A percentile compares a stretch with the other conserved stretches of the same genome.
These are phyloP conservation scores for Ustilago cynodontis DNA, from an alignment of 1,284 basidiomycete genomes.

Conservation along the genomic window DNA sequence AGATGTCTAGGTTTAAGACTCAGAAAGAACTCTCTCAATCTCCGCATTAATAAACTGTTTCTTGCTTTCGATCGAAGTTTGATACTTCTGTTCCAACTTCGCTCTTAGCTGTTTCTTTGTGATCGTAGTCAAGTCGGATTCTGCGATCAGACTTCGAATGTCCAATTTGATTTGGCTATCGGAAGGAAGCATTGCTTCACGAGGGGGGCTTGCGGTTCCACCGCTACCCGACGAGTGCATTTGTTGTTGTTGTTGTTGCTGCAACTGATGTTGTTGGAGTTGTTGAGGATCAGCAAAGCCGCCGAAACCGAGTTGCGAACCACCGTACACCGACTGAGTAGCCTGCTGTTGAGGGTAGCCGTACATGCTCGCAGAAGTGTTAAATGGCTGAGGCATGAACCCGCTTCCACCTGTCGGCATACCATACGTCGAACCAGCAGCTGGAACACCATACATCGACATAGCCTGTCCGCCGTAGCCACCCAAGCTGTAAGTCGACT, in stretches of 20 bases:
- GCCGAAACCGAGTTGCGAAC: conserved; percentile 42
- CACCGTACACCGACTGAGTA: conserved; percentile 51
- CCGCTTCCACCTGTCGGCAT: conserved; percentile 37
- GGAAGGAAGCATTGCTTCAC: conserved; percentile 48
- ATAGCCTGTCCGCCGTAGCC: conserved; percentile 56
- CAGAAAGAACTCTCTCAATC: conserved; percentile 57
- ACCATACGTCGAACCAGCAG: conserved; percentile 30
- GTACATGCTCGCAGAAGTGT: conserved; percentile 48
- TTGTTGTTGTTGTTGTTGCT: conserved; percentile 19
- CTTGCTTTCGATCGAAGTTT: conserved; percentile 56
- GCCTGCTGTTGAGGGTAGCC: conserved; percentile 35
- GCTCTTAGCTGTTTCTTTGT: conserved; percentile 64
- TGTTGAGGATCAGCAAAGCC: conserved; percentile 14
- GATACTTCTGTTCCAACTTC: conserved; percentile 60
- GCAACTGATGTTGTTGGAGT: conserved; percentile 16
- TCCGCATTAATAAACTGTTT: conserved; percentile 65
- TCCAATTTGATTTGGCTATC: conserved; percentile 62
- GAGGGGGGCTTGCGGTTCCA: conserved; percentile 32
- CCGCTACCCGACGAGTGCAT: conserved; percentile 20
- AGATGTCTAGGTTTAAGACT: conserved; percentile 19
- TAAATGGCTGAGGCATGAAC: conserved; percentile 51
- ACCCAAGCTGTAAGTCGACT: conserved; percentile 54
- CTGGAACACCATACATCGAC: conserved; percentile 56
- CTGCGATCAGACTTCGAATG: conserved; percentile 60
- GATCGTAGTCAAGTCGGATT: conserved; percentile 60